A percentile compares a stretch with the other conserved stretches of the same genome.
These are phyloP conservation scores for Flaveria floridana DNA, from an alignment of 140 eudicot genomes.

Conservation along the genomic window DNA sequence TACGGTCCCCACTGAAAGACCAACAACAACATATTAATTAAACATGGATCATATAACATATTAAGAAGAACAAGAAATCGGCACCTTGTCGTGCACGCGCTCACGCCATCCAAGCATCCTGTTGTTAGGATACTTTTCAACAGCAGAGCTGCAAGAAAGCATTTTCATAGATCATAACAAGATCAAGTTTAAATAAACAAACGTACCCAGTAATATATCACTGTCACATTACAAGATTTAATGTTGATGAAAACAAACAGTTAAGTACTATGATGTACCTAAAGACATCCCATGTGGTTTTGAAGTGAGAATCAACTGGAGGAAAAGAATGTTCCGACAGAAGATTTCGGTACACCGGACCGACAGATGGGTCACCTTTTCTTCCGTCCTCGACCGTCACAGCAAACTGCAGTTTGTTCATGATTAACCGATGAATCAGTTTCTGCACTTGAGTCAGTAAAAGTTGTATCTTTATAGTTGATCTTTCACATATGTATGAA, in stretches of 20 bases:
- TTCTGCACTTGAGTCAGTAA: not conserved
- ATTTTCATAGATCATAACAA: no score
- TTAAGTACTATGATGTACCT: slow-evolving; percentile 38
- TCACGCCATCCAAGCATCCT: slow-evolving; percentile 95
- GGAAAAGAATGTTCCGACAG: slow-evolving; percentile 32
- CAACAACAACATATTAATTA: slow-evolving; percentile 1
- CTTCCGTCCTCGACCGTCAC: slow-evolving; percentile 65
- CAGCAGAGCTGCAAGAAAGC: slow-evolving; percentile 45
- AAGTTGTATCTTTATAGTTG: not conserved
- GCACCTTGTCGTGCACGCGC: slow-evolving; percentile 53
- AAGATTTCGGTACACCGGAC: slow-evolving; percentile 39
- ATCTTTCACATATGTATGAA: not conserved
- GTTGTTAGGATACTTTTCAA: slow-evolving; percentile 59
- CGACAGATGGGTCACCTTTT: slow-evolving; percentile 74
- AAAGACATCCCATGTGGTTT: slow-evolving; percentile 77
- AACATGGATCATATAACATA: not conserved
- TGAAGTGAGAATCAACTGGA: slow-evolving; percentile 49
- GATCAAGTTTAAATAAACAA: no score
- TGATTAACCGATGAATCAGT: not conserved
- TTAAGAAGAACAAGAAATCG: not conserved
- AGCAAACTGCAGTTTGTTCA: slow-evolving; percentile 52
- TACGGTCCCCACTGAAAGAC: slow-evolving; percentile 73
- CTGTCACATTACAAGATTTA: no score
- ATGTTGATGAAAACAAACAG: not conserved
- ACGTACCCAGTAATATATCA: no score